These are phyloP conservation scores for Centella asiatica DNA, from an alignment of 129 eudicot genomes.

Conservation along the genomic window DNA sequence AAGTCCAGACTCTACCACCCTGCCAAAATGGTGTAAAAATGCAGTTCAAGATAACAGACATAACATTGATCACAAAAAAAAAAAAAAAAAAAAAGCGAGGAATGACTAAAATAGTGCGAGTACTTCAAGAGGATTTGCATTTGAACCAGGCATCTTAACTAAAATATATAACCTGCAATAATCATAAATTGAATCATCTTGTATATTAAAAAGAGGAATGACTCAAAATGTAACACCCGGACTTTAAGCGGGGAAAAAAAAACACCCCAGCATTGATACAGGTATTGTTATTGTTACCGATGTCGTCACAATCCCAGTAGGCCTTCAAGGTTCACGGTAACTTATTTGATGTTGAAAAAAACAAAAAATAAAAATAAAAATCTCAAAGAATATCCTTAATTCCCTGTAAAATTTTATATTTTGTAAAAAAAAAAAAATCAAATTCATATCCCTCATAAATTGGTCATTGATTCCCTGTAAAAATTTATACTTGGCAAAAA, in stretches of 20 bases:
- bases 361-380: not conserved
- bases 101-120: no score
- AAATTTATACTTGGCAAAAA: no score
- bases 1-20: no score
- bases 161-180: no score
- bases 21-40: no score
- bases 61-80: no score
- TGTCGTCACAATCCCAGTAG: not conserved
- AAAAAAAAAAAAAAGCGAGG: no score
- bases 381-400: not conserved
- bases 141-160: no score
- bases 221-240: slow-evolving; percentile 21
- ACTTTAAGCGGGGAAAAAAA: slow-evolving; percentile 37
- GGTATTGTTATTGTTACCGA: slow-evolving; percentile 13
- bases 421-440: no score
- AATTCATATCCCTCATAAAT: slow-evolving; percentile 1
- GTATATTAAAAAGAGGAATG: slow-evolving; percentile 6
- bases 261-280: slow-evolving; percentile 18
- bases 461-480: no score
- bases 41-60: no score
- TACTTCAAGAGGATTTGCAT: no score
- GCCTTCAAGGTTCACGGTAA: slow-evolving; percentile 2
- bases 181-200: not conserved
- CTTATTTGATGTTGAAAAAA: slow-evolving; percentile 5
- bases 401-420: not conserved